A percentile compares a stretch with the other conserved stretches of the same genome.
These are phyloP conservation scores for Termitomyces sp. DNA, from an alignment of 768 basidiomycete genomes.

Conservation along the genomic window DNA sequence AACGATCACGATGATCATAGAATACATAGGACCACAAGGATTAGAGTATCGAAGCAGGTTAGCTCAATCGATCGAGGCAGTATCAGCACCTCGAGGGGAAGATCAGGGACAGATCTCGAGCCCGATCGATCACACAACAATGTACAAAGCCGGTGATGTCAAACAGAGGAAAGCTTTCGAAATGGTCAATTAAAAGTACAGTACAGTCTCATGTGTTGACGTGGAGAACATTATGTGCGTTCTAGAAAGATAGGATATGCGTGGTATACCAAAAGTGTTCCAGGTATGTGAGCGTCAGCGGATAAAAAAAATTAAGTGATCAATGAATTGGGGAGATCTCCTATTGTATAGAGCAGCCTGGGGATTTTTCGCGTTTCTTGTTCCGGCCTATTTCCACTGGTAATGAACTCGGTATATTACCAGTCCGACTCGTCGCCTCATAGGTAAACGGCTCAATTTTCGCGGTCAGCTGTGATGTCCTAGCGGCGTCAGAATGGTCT, in stretches of 20 bases:
- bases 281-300: not conserved
- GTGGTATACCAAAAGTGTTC: not conserved
- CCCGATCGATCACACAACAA: not conserved
- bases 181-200: not conserved
- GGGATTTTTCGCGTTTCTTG: slow-evolving; percentile 32
- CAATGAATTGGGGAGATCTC: not conserved
- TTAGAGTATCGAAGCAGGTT: not conserved
- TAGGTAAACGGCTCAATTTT: slow-evolving; percentile 27
- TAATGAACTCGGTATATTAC: slow-evolving; percentile 28
- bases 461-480: slow-evolving; percentile 28
- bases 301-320: not conserved
- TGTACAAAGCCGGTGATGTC: not conserved
- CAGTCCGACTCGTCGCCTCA: slow-evolving; percentile 17
- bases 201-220: not conserved
- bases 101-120: too few relatives aligned
- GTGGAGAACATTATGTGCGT: not conserved
- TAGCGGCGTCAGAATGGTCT: slow-evolving; percentile 9
- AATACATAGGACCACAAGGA: not conserved
- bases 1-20: not conserved
- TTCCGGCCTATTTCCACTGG: slow-evolving; percentile 23
- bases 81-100: not conserved
- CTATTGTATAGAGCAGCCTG: slow-evolving; percentile 41
- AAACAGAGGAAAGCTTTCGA: not conserved
- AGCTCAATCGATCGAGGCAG: not conserved
- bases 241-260: too few relatives aligned